These are phyloP conservation scores for Luffa acutangula DNA, from an alignment of 306 rosid species.

Conservation along the genomic window DNA sequence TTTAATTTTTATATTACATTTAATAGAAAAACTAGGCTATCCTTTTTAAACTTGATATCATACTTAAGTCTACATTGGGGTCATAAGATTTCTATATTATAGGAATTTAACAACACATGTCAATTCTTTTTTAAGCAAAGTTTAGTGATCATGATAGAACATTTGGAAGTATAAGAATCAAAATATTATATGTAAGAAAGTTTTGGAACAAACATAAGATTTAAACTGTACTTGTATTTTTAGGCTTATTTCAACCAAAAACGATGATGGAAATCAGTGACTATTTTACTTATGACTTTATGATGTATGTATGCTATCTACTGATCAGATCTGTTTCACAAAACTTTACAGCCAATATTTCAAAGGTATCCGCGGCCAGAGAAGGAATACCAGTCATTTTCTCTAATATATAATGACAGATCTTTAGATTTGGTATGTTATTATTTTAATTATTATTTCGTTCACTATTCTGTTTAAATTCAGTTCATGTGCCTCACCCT, in stretches of 20 bases:
- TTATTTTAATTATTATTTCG: slow-evolving; percentile 9
- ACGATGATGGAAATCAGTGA: not conserved
- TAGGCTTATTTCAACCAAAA: not conserved
- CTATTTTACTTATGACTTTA: not conserved
- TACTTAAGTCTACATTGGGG: not conserved
- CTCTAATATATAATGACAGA: slow-evolving; percentile 89
- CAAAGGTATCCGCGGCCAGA: slow-evolving; percentile 98
- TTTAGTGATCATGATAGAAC: not conserved
- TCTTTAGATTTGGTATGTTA: slow-evolving; percentile 80
- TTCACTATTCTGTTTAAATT: slow-evolving; percentile 2
- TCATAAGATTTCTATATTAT: too few species aligned
- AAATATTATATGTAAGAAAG: not conserved
- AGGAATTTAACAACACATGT: not conserved
- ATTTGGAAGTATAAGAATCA: not conserved
- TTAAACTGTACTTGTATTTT: not conserved
- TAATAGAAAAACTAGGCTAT: not conserved
- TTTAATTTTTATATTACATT: not conserved
- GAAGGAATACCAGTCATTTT: slow-evolving; percentile 97
- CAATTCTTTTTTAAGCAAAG: too few species aligned
- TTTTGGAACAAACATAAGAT: not conserved
- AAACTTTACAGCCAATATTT: slow-evolving; percentile 82
- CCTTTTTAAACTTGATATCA: not conserved
- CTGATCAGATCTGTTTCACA: slow-evolving; percentile 26
- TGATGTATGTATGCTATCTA: slow-evolving; percentile 15
- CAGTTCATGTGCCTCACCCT: not conserved